Base-by-base conservation (phyloP, 208 protist species). In the Vickermania ingenoplastis region DNA sequence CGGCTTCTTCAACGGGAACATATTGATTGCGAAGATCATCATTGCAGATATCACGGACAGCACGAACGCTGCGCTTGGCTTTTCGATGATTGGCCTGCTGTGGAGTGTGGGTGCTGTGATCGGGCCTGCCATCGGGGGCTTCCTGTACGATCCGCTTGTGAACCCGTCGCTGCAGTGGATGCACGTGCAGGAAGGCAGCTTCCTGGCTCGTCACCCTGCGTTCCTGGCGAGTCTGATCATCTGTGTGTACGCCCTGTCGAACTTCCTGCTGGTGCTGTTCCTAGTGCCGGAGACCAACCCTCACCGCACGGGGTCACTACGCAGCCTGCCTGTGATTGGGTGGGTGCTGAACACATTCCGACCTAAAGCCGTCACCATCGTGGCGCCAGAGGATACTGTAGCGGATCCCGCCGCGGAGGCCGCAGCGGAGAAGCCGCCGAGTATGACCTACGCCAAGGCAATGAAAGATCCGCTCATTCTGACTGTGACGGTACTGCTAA, bases 51-150 rank as follows among this genome's bases (percentile, higher is more conserved):
- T 92, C 31, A 92, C 85, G 0, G 85, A 92, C 61, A 61, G 60
- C 24, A 84, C 82, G 0, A 89, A 80, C 41, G 68, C 83, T 41
- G 76, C 83, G 5, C 75, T 80, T 52, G 96, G 97, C 45, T 98
- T 99, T 56, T 96, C 97, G 26, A 96, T 98, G 51, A 94, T 99
- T 27, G 98, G 93, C 63, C 96, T 99, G 59, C 81, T 76, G 2
- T 92, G 81, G 81, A 75, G 81, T 25, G 56, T 86, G 0, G 85
- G 85, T 17, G 77, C 77, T 4, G 67, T 88, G 3, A 61, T 92
- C 23, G 85, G 85, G 3, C 78, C 81, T 2, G 49, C 67, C 7
- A 63, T 85, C 13, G 85, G 85, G 3, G 85, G 85, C 14, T 73
- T 75, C 31, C 68, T 92, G 27, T 92, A 92, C 64, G 58, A 89